Conservation (phyloP, 2,329 filamentous ascomycete genomes). For the Colletotrichum lindemuthianum region DNA sequence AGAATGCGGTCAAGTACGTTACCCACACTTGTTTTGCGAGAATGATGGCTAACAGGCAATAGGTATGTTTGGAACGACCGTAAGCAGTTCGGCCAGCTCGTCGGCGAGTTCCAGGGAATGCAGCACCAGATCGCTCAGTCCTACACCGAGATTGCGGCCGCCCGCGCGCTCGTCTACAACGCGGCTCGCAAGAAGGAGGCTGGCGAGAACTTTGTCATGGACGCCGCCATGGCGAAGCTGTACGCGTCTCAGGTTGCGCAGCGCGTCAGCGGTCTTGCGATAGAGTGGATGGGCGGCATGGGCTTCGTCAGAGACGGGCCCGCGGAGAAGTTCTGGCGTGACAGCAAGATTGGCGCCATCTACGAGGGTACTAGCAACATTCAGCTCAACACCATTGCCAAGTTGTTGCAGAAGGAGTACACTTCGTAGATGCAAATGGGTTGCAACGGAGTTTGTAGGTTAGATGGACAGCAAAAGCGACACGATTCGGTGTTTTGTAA, state of each 20-base stretch:
- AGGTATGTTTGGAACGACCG: constrained; percentile 98
- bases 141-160: constrained; percentile 92
- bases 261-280: constrained; percentile 82
- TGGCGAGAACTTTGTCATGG: constrained; percentile 91
- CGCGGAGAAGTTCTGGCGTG: constrained; percentile 97
- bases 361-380: constrained; percentile 92
- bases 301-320: constrained; percentile 96
- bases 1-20: constrained; percentile 83
- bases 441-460: constrained; percentile 19
- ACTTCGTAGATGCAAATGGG: constrained; percentile 44
- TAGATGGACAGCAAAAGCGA: constrained; percentile 33
- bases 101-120: constrained; percentile 99
- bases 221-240: constrained; percentile 98
- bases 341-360: constrained; percentile 98
- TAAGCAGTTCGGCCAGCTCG: constrained; percentile 91
- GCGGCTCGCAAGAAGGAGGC: constrained; percentile 98
- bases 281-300: constrained; percentile 99
- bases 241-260: constrained; percentile 93
- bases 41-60: constrained; percentile 1
- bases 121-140: constrained; percentile 98
- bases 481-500: constrained; percentile 27
- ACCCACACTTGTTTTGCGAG: not conserved
- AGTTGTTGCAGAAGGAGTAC: constrained; percentile 71
- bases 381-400: constrained; percentile 74
- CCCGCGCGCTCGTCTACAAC: constrained; percentile 93